Evolutionary conservation across 306 rosid species (phyloP), one percentile per base, ranked within the genome.

Genomic region (Nissolia schottii): DNA sequence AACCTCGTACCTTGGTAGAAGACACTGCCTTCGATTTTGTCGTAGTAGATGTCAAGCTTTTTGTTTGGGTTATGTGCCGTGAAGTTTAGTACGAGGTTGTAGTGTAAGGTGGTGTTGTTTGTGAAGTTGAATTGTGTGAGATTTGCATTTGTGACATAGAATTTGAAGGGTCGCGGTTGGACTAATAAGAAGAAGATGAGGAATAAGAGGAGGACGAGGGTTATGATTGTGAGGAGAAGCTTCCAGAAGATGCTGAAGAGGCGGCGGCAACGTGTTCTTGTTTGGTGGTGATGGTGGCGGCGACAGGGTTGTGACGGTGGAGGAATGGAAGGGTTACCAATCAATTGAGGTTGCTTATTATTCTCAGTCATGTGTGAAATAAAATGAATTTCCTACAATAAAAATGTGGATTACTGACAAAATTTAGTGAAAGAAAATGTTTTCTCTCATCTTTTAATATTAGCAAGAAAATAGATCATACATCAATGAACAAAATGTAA

Each of bases 111-210:
- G 46, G 19, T 85, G 35, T 27, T 51, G 74, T 11, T 65, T 53
- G 62, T 32, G 81, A 64, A 73, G 73, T 84, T 79, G 81, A 90
- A 88, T 22, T 78, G 82, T 0, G 87, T 82, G 74, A 92, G 92
- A 1, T 63, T 45, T 31, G 96, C 89, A 1, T 93, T 83, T 0
- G 79, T 64, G 18, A 88, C 91, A 41, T 79, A 66, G 20, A 82
- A 79, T 46, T 68, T 77, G 83, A 93, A 64, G 56, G n/a, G 7
- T 37, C 67, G 85, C 0, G 96, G 98, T 6, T 77, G 90, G 35
- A 89, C 35, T 1, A 86, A 22, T 57, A 80, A 75, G 75, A 75
- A 86, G 75, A 88, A 70, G 72, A 88, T 18, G 23, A 93, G 54
- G 58, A 77, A 22, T 2, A 73, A 67, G 5, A 88, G 71, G 4